These are phyloP conservation scores for Saksenaea oblongispora DNA, from an alignment of 371 early-diverging fungal genomes.

Conservation along the genomic window DNA sequence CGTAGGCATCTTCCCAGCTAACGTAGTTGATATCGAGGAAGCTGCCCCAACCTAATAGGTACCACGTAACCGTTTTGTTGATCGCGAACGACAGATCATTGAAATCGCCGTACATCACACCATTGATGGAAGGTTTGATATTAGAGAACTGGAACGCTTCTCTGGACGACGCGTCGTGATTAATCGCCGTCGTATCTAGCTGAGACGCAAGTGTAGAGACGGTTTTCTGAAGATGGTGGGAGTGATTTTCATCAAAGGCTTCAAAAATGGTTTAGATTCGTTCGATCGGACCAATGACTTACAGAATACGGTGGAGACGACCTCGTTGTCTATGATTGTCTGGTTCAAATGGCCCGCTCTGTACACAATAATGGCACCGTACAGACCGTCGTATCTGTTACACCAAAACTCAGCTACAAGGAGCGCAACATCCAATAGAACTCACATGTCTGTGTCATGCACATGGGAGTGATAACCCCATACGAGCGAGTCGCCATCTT, in stretches of 20 bases:
- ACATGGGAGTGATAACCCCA: constrained; percentile 61
- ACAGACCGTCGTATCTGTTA: constrained; percentile 42
- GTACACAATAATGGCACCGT: constrained; percentile 51
- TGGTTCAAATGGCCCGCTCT: constrained; percentile 33
- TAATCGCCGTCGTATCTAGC: constrained; percentile 7
- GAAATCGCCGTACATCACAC: constrained; percentile 28
- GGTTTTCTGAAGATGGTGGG: constrained; percentile 35
- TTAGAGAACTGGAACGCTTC: constrained; percentile 20
- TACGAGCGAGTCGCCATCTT: constrained; percentile 42
- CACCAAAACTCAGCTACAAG: neutral
- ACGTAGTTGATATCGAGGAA: constrained; percentile 32
- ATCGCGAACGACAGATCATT: constrained; percentile 22
- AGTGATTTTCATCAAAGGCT: constrained; percentile 43
- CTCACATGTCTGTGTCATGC: constrained; percentile 42
- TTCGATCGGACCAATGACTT: constrained; percentile 2
- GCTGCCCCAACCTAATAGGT: constrained; percentile 47
- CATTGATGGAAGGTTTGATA: constrained; percentile 38
- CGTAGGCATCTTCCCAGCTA: constrained; percentile 29
- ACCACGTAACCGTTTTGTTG: constrained; percentile 25
- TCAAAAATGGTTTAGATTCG: neutral
- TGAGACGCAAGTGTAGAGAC: constrained; percentile 14
- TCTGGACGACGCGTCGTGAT: constrained; percentile 5
- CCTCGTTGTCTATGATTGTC: constrained; percentile 18
- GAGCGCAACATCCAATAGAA: neutral
- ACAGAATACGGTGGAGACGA: constrained; percentile 44